Evolutionary conservation across 23 red algal genomes (phyloP), one percentile per base, ranked within the genome.

Genomic region (Gracilaria domingensis): DNA sequence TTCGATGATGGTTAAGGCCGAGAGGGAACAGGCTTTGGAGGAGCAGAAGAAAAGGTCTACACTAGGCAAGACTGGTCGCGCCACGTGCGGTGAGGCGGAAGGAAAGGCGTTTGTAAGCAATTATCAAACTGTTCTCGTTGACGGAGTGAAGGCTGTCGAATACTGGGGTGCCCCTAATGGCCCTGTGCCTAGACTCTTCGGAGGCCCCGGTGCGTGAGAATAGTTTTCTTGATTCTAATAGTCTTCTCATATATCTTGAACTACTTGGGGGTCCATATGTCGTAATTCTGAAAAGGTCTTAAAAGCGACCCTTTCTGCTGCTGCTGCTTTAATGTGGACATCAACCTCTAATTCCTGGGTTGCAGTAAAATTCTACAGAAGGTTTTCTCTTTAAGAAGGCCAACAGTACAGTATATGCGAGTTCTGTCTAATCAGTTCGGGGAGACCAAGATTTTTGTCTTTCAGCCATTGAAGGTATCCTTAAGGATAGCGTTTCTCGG

Each of bases 21-120:
- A 95, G 23, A 75, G 93, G 33, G 77, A 89, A 72, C 77, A 70
- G 50, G 75, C 82, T 21, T 65, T 95, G 8, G 61, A 24, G 20
- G 47, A 47, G 21, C 78, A 77, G 44, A 81, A 80, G 62, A 38
- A 47, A 21, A 35, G 70, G 16, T 44, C 65, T 54, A 44, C 32
- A 4, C 21, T 48, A 12, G 67, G 48, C 34, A 59, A 75, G 67
- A 86, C 90, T 33, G 93, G 93, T 7, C 75, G 93, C 28, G 79
- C 93, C 5, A 95, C 93, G 5, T 95, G 93, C 49, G 93, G 93
- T 54, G 92, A 94, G 74, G 74, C 77, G 53, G 93, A 95, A 70
- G 93, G 93, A 23, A 81, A 83, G 81, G 80, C 76, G 61, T 89
- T 84, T 70, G 93, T 95, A 11, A 89, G 84, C 58, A 95, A 95